Base-by-base conservation (phyloP, 106 monocot genomes). In the Dendrobium chrysotoxum region DNA sequence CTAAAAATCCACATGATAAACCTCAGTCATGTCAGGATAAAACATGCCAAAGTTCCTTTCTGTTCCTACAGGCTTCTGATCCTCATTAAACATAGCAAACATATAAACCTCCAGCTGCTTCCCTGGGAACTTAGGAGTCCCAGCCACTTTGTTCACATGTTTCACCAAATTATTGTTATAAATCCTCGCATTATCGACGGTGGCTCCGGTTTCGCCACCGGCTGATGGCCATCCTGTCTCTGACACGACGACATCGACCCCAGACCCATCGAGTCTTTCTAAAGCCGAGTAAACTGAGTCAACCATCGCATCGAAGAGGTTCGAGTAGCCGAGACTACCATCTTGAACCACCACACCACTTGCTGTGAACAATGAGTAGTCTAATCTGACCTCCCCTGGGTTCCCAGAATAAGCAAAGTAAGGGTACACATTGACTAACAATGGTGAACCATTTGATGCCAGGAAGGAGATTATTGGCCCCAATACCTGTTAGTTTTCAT, bases 211-310 rank as follows among this genome's bases (percentile, higher is more conserved):
- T 5, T 53, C 77, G 9, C 57, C 72, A 25, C 78, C 83, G 0
- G 53, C 71, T 1, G 83, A 83, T 20, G 83, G 83, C 83, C 83
- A 83, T 17, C 83, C 83, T 1, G 83, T 83, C 72, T 83, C 83
- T 20, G 83, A 77, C 13, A 83, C 78, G 3, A 78, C 71, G 12
- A 83, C 11, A 0, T 40, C 40, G 30, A 83, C 46, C 4, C 13
- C 38, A 3, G 35, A 7, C 0, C 71, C 83, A 4, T 54, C 83
- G 5, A 58, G 71, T 23, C 71, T 47, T 30, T 77, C 72, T 39
- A 83, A 0, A 13, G 83, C 83, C 7, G 78, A 47, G 47, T 72
- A 53, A 4, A 54, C 53, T 4, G 83, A 77, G 46, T 83, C 83
- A 4, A 83, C 75, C 35, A 83, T 83, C 9, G 83, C 78, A 16